A percentile compares a stretch with the other conserved stretches of the same genome.
These are phyloP conservation scores for Fusarium citri DNA, from an alignment of 2,329 filamentous ascomycete genomes.

Conservation along the genomic window DNA sequence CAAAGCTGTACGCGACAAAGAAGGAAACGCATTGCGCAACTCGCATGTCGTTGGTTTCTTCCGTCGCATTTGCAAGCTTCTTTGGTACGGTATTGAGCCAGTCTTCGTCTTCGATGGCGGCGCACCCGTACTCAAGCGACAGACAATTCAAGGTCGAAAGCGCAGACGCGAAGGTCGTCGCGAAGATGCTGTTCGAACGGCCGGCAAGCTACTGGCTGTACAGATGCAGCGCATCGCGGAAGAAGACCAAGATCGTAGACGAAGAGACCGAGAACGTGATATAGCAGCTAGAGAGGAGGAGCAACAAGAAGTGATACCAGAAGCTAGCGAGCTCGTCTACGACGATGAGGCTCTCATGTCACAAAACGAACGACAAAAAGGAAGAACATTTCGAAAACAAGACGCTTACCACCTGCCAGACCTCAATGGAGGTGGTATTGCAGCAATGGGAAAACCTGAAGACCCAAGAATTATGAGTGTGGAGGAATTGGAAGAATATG, in stretches of 20 bases:
- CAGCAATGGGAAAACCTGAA: constrained; percentile 87
- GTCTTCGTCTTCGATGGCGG: constrained; percentile 99
- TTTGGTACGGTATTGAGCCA: constrained; percentile 95
- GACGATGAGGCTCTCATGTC: constrained; percentile 90
- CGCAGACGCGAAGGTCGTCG: constrained; percentile 85
- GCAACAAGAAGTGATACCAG: constrained; percentile 75
- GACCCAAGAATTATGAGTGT: constrained; percentile 97
- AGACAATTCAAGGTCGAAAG: constrained; percentile 86
- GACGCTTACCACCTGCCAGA: constrained; percentile 97
- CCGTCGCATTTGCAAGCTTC: constrained; percentile 94
- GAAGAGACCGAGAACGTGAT: constrained; percentile 57
- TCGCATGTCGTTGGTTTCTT: constrained; percentile 98
- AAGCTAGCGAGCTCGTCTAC: constrained; percentile 80
- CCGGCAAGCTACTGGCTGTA: constrained; percentile 88
- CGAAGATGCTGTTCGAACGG: constrained; percentile 92
- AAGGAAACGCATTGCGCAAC: constrained; percentile 95
- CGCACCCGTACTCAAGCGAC: constrained; percentile 88
- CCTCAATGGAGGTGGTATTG: constrained; percentile 78
- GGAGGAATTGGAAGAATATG: constrained; percentile 93
- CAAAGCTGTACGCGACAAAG: constrained; percentile 98
- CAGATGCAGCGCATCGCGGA: constrained; percentile 94
- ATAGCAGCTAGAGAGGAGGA: constrained; percentile 55
- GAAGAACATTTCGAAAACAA: constrained; percentile 85
- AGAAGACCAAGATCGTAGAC: constrained; percentile 79
- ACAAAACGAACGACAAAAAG: constrained; percentile 77